These are phyloP conservation scores for Macrophomina pseudophaseolina DNA, from an alignment of 2,329 filamentous ascomycete species.

Conservation along the genomic window DNA sequence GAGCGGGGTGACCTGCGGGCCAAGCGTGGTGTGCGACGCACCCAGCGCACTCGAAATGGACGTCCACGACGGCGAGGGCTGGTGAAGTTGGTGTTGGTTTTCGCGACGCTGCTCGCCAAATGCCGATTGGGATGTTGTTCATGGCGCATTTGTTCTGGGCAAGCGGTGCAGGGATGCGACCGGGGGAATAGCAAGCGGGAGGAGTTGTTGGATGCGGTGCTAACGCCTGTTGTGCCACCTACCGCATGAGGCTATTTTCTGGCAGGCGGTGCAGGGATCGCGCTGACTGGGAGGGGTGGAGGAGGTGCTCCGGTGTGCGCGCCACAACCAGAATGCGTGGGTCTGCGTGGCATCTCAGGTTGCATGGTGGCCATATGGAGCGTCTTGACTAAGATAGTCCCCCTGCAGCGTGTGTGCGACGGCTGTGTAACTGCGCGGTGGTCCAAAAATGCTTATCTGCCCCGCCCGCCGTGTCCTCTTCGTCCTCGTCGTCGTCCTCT, in stretches of 20 bases:
- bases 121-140: too few species aligned
- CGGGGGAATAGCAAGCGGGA: too few species aligned
- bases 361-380: background rate
- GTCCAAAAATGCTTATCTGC: background rate
- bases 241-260: background rate
- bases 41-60: too few species aligned
- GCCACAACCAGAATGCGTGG: background rate
- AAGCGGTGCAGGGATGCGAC: too few species aligned
- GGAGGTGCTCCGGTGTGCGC: background rate
- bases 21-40: too few species aligned
- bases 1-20: too few species aligned
- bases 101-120: too few species aligned
- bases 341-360: background rate
- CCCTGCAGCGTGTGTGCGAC: conserved; percentile 16
- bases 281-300: background rate
- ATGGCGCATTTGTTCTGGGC: too few species aligned
- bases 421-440: background rate
- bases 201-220: background rate
- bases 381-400: conserved; percentile 1
- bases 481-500: background rate
- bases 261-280: background rate
- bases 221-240: background rate
- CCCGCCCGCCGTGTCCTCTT: background rate
- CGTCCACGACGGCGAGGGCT: too few species aligned
- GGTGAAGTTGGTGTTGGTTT: too few species aligned